Conservation (phyloP, 2,329 filamentous ascomycete species). For the Cryoendolithus antarcticus region DNA sequence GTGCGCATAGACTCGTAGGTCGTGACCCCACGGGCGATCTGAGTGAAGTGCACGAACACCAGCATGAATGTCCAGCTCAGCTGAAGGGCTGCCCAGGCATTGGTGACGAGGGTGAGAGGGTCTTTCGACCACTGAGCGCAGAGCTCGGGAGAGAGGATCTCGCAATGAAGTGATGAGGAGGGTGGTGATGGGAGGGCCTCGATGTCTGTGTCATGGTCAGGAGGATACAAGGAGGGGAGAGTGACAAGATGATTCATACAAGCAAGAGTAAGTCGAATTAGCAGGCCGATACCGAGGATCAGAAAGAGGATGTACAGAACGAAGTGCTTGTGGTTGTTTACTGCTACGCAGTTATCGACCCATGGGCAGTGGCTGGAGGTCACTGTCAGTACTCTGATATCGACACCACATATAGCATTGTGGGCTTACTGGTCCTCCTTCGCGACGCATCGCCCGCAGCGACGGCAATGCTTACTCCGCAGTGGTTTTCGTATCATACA, state of each 20-base stretch:
- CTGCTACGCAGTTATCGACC: slow-evolving; percentile 91
- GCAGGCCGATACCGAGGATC: slow-evolving; percentile 59
- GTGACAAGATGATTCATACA: slow-evolving; percentile 36
- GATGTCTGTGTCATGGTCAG: slow-evolving; percentile 11
- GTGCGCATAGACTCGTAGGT: slow-evolving; percentile 95
- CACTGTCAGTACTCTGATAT: slow-evolving; percentile 5
- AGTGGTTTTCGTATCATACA: slow-evolving; percentile 92
- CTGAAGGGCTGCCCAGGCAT: slow-evolving; percentile 70
- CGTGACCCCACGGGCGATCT: slow-evolving; percentile 84
- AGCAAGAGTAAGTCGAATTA: slow-evolving; percentile 59
- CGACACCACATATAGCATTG: no score
- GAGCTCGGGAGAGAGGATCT: slow-evolving; percentile 59
- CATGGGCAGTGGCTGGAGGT: slow-evolving; percentile 78
- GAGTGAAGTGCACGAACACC: slow-evolving; percentile 81
- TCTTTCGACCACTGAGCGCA: slow-evolving; percentile 72
- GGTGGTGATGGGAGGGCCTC: slow-evolving; percentile 36
- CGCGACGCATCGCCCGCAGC: slow-evolving; percentile 83
- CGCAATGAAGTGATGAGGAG: slow-evolving; percentile 44
- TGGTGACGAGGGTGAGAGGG: slow-evolving; percentile 68
- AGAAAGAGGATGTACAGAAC: slow-evolving; percentile 76
- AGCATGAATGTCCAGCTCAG: slow-evolving; percentile 97
- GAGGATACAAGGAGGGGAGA: not conserved
- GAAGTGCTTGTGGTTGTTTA: slow-evolving; percentile 95
- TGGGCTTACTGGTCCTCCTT: slow-evolving; percentile 77
- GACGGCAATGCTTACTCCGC: slow-evolving; percentile 88